phyloP scores from a whole-genome alignment of 1,284 basidiomycete genomes.

The Exobasidium cylindrosporum region DNA sequence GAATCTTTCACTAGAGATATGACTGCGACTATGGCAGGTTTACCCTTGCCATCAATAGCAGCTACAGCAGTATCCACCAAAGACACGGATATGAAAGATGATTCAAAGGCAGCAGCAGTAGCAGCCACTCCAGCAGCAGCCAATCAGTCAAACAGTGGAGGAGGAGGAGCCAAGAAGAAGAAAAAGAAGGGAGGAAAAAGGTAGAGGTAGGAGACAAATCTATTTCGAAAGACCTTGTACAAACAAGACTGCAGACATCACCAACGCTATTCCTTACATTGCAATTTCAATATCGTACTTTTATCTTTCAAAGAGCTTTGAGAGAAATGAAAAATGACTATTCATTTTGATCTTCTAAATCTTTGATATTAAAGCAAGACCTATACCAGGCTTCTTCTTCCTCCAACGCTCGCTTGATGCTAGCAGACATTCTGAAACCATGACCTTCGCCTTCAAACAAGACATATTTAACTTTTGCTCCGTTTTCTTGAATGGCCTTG shows the following conservation, averaged over 20 bases:
- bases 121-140: background rate
- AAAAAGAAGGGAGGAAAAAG: constrained; percentile 19
- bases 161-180: constrained; percentile 15
- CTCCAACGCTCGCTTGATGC: constrained; percentile 16
- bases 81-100: constrained; percentile 1
- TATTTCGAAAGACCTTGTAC: background rate
- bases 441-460: constrained; percentile 42
- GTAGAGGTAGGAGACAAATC: constrained; percentile 9
- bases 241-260: too few species aligned
- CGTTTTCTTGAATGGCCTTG: constrained; percentile 21
- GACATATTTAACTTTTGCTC: constrained; percentile 26
- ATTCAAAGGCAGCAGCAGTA: constrained; percentile 11
- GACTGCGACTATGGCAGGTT: constrained; percentile 70
- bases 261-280: too few species aligned
- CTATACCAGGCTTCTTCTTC: constrained; percentile 21
- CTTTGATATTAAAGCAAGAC: constrained; percentile 13
- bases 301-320: background rate
- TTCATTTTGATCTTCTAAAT: too few species aligned
- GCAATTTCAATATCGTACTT: background rate
- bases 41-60: background rate
- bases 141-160: background rate
- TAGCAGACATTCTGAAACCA: constrained; percentile 22
- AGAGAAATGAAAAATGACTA: too few species aligned
- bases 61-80: background rate
- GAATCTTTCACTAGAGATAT: constrained; percentile 79